Evolutionary conservation across 2,329 filamentous ascomycete species (phyloP).

Genomic region (Sporothrix mexicana): DNA sequence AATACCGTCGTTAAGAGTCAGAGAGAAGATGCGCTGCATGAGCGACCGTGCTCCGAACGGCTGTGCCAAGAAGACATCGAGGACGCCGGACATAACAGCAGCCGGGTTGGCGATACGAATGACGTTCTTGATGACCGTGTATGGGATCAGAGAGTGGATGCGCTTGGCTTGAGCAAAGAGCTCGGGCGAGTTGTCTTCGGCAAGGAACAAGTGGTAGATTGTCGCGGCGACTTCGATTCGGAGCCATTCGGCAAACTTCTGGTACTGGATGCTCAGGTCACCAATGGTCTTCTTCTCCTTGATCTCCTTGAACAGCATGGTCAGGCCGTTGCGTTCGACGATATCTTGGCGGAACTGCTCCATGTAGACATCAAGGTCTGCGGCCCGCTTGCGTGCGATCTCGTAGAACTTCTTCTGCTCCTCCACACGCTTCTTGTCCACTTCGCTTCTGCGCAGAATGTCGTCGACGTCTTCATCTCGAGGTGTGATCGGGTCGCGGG

Average conservation of each 20-base stretch:
- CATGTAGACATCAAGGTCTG: conserved; percentile 97
- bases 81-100: conserved; percentile 92
- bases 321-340: conserved; percentile 79
- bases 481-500: conserved; percentile 70
- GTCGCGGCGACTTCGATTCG: conserved; percentile 96
- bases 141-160: conserved; percentile 94
- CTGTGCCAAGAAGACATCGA: conserved; percentile 94
- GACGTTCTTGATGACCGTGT: conserved; percentile 92
- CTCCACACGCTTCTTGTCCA: conserved; percentile 87
- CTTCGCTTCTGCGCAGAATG: conserved; percentile 75
- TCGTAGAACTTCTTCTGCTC: conserved; percentile 96
- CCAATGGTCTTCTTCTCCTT: conserved; percentile 85
- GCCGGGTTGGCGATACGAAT: conserved; percentile 96
- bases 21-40: conserved; percentile 91
- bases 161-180: conserved; percentile 91
- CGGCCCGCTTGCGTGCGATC: conserved; percentile 85
- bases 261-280: conserved; percentile 91
- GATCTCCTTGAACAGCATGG: conserved; percentile 91
- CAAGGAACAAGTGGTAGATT: conserved; percentile 94
- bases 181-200: conserved; percentile 97
- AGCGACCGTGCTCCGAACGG: conserved; percentile 90
- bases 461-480: conserved; percentile 85
- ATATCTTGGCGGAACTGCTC: conserved; percentile 79
- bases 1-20: conserved; percentile 91
- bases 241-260: conserved; percentile 98